Evolutionary conservation across 2,329 filamentous ascomycete species (phyloP).

Genomic region (Fusarium armeniacum): DNA sequence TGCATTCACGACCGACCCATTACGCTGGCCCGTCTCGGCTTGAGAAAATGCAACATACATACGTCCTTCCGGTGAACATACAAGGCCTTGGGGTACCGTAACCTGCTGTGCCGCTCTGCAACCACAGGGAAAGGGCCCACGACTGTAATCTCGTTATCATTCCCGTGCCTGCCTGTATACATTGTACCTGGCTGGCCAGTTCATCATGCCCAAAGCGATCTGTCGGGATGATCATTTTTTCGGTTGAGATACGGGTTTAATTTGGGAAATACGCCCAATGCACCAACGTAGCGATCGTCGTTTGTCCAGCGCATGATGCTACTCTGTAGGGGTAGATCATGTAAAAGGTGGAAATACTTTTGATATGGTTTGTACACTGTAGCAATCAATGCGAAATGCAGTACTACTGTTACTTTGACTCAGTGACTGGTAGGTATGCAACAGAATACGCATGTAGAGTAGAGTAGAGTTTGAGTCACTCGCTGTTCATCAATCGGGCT

Average conservation of each 20-base stretch:
- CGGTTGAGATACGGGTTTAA: constrained; percentile 18
- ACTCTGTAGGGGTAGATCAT: constrained; percentile 7
- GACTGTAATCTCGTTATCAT: constrained; percentile 33
- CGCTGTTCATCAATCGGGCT: constrained; percentile 5
- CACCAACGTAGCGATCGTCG: constrained; percentile 14
- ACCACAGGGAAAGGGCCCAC: constrained; percentile 15
- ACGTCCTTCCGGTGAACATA: constrained; percentile 30
- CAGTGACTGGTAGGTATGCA: constrained; percentile 9
- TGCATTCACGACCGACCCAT: background rate
- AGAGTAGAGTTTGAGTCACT: background rate
- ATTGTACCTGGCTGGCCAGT: constrained; percentile 8
- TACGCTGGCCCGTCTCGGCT: constrained; percentile 2
- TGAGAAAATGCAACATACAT: constrained; percentile 33
- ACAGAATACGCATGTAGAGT: constrained; percentile 12
- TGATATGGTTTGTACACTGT: background rate
- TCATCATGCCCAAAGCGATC: constrained; percentile 22
- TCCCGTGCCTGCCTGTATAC: constrained; percentile 2
- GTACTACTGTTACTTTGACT: constrained; percentile 28
- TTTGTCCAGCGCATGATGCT: constrained; percentile 31
- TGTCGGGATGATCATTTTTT: constrained; percentile 5
- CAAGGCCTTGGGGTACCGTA: constrained; percentile 40
- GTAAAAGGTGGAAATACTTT: constrained; percentile 7
- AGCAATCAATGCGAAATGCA: constrained; percentile 27
- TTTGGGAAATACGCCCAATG: constrained; percentile 27
- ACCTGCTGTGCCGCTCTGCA: constrained; percentile 39